Conservation (phyloP, 352 stramenopile genomes). For the Phytophthora hibernalis region DNA sequence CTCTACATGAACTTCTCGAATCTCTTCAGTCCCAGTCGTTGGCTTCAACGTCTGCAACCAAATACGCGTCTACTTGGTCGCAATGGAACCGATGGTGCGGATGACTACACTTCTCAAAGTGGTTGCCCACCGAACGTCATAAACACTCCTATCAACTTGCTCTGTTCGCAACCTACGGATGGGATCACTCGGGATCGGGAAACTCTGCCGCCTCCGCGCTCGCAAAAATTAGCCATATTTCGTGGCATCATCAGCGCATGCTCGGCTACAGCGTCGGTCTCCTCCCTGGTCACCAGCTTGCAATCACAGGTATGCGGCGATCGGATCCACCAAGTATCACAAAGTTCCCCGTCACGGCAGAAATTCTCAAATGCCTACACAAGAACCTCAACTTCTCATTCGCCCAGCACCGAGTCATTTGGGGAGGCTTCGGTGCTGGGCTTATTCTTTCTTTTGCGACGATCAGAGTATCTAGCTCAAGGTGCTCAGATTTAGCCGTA, state of each 20-base stretch:
- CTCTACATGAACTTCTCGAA: constrained; percentile 22
- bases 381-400: too few relatives aligned
- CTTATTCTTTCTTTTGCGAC: constrained; percentile 29
- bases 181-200: background rate
- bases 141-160: constrained; percentile 13
- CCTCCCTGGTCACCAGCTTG: constrained; percentile 19
- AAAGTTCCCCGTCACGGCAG: constrained; percentile 16
- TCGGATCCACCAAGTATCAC: constrained; percentile 3
- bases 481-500: constrained; percentile 1
- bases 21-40: constrained; percentile 17
- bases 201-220: constrained; percentile 18
- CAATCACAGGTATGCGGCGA: constrained; percentile 35
- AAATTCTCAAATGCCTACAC: constrained; percentile 13
- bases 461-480: constrained; percentile 29
- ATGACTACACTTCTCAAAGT: background rate
- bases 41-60: constrained; percentile 8
- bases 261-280: constrained; percentile 25
- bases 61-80: constrained; percentile 12
- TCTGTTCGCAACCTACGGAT: constrained; percentile 7
- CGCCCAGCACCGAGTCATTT: constrained; percentile 38
- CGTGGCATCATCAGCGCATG: constrained; percentile 8
- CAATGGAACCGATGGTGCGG: constrained; percentile 6
- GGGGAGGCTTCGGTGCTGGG: constrained; percentile 36
- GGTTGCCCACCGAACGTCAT: background rate
- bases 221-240: constrained; percentile 26